Evolutionary conservation across 495 filamentous ascomycete genomes (phyloP), one percentile per base, ranked within the genome.

Genomic region (Trichoderma reesei): DNA sequence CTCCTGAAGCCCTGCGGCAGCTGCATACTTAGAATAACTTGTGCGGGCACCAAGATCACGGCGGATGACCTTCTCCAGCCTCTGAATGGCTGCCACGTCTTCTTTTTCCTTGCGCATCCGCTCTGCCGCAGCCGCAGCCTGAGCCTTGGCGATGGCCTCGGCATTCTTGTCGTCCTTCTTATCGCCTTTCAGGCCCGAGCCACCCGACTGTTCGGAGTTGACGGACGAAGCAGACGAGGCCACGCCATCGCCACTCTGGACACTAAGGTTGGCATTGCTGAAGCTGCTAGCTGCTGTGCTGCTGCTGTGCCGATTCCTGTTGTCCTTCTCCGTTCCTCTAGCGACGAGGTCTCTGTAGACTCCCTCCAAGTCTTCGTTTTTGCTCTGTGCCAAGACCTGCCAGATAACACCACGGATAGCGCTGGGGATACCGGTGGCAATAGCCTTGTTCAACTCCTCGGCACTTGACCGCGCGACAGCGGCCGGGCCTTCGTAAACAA

Each of bases 401-500:
- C 94, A 99, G 34, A 99, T 91, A 11, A 97, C 95, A 26, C 94
- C 94, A 59, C 94, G 85, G 63, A 99, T 95, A 18, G 91, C 94
- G 68, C 87, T 90, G 3, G 94, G 94, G 64, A 99, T 98, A 46
- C 94, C 94, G 60, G 89, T 87, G 42, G 94, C 90, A 65, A 98
- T 96, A 10, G 94, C 92, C 64, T 83, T 83, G 70, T 91, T 96
- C 63, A 99, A 76, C 69, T 96, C 92, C 63, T 92, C 89, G 3
- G 92, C 82, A 68, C 89, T 96, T 37, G 90, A 89, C 44, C 90
- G 81, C 36, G 89, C 89, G 65, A 97, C 86, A 9, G 90, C 92
- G 39, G 88, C 86, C 11, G 91, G 89, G 2, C 95, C 94, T 77
- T 96, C 88, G 67, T 96, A 91, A 38, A 99, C 94, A 1, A 99